These are phyloP conservation scores for Epichloe baconii DNA, from an alignment of 2,329 filamentous ascomycete genomes.

Conservation along the genomic window DNA sequence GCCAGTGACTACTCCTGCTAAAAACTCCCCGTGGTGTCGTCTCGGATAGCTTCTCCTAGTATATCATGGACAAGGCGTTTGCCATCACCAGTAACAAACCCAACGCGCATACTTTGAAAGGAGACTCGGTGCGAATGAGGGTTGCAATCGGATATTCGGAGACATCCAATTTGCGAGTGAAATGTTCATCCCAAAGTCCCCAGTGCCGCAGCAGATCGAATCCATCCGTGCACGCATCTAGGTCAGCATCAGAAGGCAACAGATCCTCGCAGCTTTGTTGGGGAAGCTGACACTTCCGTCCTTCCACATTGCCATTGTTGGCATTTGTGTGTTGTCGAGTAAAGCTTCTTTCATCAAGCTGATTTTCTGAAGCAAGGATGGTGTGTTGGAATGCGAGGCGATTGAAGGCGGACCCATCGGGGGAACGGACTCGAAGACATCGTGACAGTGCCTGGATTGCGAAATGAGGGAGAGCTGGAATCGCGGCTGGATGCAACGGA, in stretches of 20 bases:
- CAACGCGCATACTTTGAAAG: constrained; percentile 47
- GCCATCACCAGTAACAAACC: constrained; percentile 42
- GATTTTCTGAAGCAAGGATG: constrained; percentile 60
- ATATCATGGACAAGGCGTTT: constrained; percentile 49
- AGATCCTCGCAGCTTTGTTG: constrained; percentile 51
- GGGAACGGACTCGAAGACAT: constrained; percentile 46
- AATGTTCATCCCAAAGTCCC: constrained; percentile 52
- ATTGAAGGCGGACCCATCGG: constrained; percentile 52
- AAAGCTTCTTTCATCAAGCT: constrained; percentile 65
- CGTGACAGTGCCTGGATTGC: constrained; percentile 38
- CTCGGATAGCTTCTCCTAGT: constrained; percentile 52
- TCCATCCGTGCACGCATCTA: constrained; percentile 29
- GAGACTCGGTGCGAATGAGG: constrained; percentile 46
- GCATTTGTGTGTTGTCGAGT: constrained; percentile 60
- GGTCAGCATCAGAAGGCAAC: constrained; percentile 29
- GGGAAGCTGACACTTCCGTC: constrained; percentile 62
- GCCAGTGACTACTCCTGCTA: constrained; percentile 60
- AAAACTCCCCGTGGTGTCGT: constrained; percentile 57
- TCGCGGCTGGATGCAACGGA: constrained; percentile 35
- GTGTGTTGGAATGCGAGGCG: constrained; percentile 39
- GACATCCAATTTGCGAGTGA: constrained; percentile 40
- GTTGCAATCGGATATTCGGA: constrained; percentile 55
- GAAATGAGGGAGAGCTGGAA: constrained; percentile 32
- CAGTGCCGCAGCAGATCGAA: constrained; percentile 47
- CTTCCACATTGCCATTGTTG: constrained; percentile 70